Evolutionary conservation across 345 rosid species (phyloP).

Genomic region (Eutrema yunnanense): DNA sequence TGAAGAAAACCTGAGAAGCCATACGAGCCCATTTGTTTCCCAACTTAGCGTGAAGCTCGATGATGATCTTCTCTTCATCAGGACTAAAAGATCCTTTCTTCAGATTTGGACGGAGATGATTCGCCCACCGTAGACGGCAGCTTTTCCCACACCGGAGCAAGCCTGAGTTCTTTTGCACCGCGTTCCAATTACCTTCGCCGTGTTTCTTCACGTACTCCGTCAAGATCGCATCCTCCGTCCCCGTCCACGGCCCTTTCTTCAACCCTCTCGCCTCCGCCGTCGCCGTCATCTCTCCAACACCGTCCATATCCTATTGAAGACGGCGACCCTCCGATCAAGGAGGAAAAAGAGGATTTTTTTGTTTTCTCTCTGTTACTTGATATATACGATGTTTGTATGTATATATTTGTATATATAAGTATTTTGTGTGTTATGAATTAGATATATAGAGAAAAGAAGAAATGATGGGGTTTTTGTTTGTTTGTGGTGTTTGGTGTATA

Average conservation of each 20-base stretch:
- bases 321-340: slow-evolving; percentile 26
- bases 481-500: slow-evolving; percentile 17
- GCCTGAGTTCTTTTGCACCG: slow-evolving; percentile 63
- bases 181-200: slow-evolving; percentile 86
- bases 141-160: slow-evolving; percentile 86
- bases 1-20: slow-evolving; percentile 69
- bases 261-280: slow-evolving; percentile 28
- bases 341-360: not conserved
- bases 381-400: slow-evolving; percentile 26
- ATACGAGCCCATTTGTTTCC: slow-evolving; percentile 98
- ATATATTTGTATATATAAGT: slow-evolving; percentile 21
- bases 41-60: slow-evolving; percentile 67
- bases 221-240: slow-evolving; percentile 65
- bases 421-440: slow-evolving; percentile 11
- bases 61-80: slow-evolving; percentile 66
- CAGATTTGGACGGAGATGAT: slow-evolving; percentile 83
- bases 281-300: slow-evolving; percentile 4
- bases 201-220: slow-evolving; percentile 63
- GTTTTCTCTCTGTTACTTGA: slow-evolving; percentile 14
- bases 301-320: slow-evolving; percentile 21
- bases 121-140: slow-evolving; percentile 86
- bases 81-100: slow-evolving; percentile 67
- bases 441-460: slow-evolving; percentile 23
- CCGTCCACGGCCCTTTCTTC: slow-evolving; percentile 91
- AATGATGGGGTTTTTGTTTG: not conserved